A percentile compares a stretch with the other conserved stretches of the same genome.
These are phyloP conservation scores for Moesziomyces sp. DNA, from an alignment of 1,284 basidiomycete genomes.

Conservation along the genomic window DNA sequence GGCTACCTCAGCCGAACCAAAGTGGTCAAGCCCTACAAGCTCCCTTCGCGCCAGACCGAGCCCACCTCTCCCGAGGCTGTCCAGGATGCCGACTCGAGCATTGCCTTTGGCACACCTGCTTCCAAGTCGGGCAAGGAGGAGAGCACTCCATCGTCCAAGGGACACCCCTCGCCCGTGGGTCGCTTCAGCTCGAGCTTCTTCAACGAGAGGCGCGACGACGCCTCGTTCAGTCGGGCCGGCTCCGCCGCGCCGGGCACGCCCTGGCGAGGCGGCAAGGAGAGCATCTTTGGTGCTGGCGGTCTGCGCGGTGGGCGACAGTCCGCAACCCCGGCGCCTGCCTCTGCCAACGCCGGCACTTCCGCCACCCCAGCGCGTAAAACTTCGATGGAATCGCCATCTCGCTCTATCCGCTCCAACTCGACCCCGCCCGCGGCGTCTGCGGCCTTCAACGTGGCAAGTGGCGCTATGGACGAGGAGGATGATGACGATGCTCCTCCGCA, in stretches of 20 bases:
- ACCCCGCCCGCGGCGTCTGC: conserved; percentile 37
- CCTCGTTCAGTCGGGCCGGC: conserved; percentile 27
- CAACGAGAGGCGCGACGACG: conserved; percentile 44
- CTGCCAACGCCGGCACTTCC: conserved; percentile 8
- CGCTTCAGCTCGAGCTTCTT: conserved; percentile 60
- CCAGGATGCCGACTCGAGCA: conserved; percentile 43
- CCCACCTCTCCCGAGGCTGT: conserved; percentile 38
- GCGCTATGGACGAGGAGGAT: conserved; percentile 42
- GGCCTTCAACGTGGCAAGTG: conserved; percentile 18
- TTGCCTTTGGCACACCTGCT: conserved; percentile 51
- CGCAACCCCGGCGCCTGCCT: conserved; percentile 30
- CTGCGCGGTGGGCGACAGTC: conserved; percentile 51
- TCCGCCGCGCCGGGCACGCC: conserved; percentile 35
- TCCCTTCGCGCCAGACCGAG: conserved; percentile 43
- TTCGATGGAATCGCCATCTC: conserved; percentile 27
- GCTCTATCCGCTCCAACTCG: conserved; percentile 35
- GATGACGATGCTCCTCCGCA: conserved; percentile 50
- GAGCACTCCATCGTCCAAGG: conserved; percentile 29
- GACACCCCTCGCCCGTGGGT: conserved; percentile 41
- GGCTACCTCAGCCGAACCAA: conserved; percentile 50
- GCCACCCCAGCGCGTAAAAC: conserved; percentile 35
- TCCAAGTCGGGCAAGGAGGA: conserved; percentile 48
- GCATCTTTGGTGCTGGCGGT: conserved; percentile 59
- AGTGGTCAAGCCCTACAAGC: conserved; percentile 48
- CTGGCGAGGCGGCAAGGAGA: conserved; percentile 46